These are phyloP conservation scores for Hanseniaspora uvarum DNA, from an alignment of 1,139 yeast species.

Conservation along the genomic window DNA sequence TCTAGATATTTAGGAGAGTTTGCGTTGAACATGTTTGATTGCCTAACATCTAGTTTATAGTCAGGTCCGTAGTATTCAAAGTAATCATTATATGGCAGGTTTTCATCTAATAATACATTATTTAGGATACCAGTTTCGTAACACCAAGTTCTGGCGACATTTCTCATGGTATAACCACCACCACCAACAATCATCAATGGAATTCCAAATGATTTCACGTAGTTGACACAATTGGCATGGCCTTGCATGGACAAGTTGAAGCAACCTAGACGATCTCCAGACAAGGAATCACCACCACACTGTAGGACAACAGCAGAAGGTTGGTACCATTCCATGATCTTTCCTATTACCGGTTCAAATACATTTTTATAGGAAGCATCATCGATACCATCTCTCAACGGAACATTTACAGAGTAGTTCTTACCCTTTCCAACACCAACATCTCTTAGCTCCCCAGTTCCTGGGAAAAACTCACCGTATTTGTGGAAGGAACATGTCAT, in stretches of 20 bases:
- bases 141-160: conserved; percentile 90
- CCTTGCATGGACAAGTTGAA: conserved; percentile 84
- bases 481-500: conserved; percentile 94
- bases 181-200: conserved; percentile 95
- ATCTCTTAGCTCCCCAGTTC: conserved; percentile 84
- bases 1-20: conserved; percentile 87
- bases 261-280: conserved; percentile 87
- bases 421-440: conserved; percentile 79
- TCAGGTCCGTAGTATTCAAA: conserved; percentile 97
- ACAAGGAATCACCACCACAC: conserved; percentile 96
- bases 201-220: conserved; percentile 71
- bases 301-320: conserved; percentile 92
- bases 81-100: conserved; percentile 88
- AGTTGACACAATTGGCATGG: conserved; percentile 89
- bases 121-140: conserved; percentile 84
- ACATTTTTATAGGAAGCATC: conserved; percentile 75
- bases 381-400: conserved; percentile 87
- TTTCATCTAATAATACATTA: conserved; percentile 62
- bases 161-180: conserved; percentile 95
- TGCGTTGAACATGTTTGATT: conserved; percentile 93
- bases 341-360: conserved; percentile 78
- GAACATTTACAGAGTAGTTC: conserved; percentile 83
- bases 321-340: conserved; percentile 67
- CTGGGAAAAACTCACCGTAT: conserved; percentile 90
- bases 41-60: conserved; percentile 82